A percentile compares a stretch with the other conserved stretches of the same genome.
These are phyloP conservation scores for Pilaira anomala DNA, from an alignment of 192 early-diverging fungal genomes.

Conservation along the genomic window DNA sequence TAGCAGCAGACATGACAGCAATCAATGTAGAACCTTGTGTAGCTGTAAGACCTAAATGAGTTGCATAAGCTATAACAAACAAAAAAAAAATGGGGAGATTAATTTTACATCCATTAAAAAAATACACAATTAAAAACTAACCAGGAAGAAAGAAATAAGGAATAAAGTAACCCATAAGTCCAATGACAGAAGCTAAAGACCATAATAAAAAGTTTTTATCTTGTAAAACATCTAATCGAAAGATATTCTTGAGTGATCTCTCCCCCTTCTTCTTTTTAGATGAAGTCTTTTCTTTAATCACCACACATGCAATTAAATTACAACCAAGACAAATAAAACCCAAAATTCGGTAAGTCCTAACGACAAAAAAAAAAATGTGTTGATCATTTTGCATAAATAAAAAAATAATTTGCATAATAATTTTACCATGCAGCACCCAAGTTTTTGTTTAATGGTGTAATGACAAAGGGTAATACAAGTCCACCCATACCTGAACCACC, in stretches of 20 bases:
- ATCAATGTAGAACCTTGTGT: constrained; percentile 26
- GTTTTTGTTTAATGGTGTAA: constrained; percentile 49
- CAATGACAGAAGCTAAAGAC: constrained; percentile 21
- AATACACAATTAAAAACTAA: constrained; percentile 14
- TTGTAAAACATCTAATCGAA: constrained; percentile 27
- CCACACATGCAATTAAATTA: constrained; percentile 10
- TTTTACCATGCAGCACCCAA: constrained; percentile 46
- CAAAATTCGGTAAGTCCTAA: constrained; percentile 28
- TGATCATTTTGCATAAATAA: too few species aligned
- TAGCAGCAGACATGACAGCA: constrained; percentile 23
- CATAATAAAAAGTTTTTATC: constrained; percentile 27
- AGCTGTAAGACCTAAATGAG: constrained; percentile 16
- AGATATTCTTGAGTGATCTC: constrained; percentile 5
- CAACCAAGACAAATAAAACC: constrained; percentile 24
- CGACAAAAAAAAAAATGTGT: neutral
- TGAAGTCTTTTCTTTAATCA: constrained; percentile 18
- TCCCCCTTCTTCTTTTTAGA: neutral
- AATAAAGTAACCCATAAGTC: constrained; percentile 25
- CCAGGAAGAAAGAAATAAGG: constrained; percentile 31
- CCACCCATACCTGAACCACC: constrained; percentile 74
- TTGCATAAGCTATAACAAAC: constrained; percentile 13
- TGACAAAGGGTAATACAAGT: constrained; percentile 56
- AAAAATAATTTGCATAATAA: too few species aligned
- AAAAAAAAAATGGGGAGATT: neutral
- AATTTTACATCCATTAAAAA: too few species aligned